phyloP scores from a whole-genome alignment of 2,329 filamentous ascomycete genomes.

The Ophiosphaerella narmari region DNA sequence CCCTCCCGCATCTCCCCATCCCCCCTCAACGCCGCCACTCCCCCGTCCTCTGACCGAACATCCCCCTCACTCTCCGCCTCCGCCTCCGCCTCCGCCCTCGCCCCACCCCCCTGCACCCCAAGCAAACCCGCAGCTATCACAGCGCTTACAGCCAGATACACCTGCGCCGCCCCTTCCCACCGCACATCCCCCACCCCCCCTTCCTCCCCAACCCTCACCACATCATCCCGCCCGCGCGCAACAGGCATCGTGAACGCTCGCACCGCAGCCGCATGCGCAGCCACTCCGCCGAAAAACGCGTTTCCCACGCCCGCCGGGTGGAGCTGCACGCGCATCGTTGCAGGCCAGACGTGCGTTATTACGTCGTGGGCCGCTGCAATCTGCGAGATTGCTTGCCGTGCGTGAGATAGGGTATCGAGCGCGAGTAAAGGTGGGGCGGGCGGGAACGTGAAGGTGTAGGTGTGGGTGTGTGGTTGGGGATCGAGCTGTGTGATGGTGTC shows the following conservation, averaged over 20 bases:
- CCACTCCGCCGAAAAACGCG: no score
- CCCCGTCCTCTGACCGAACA: constrained; percentile 60
- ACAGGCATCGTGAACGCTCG: constrained; percentile 42
- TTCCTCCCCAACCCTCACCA: constrained; percentile 61
- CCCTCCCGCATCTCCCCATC: constrained; percentile 55
- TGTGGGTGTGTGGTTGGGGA: constrained; percentile 69
- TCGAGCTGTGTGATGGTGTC: constrained; percentile 71
- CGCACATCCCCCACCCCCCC: neutral
- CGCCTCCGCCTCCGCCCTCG: constrained; percentile 50
- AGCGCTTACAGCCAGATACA: constrained; percentile 13
- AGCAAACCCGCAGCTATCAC: no score
- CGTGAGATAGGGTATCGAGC: constrained; percentile 45
- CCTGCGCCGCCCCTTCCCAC: constrained; percentile 60
- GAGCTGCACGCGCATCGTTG: no score
- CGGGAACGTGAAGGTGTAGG: constrained; percentile 73
- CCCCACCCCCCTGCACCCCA: constrained; percentile 16
- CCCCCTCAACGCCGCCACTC: constrained; percentile 56
- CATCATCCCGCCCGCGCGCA: constrained; percentile 75
- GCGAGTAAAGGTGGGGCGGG: constrained; percentile 67
- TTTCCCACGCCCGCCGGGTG: no score
- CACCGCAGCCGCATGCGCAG: no score
- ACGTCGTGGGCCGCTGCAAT: no score
- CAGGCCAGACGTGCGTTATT: no score
- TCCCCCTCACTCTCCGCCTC: constrained; percentile 57
- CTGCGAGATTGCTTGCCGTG: no score